These are phyloP conservation scores for Fraxinus excelsior DNA, from an alignment of 257 asterid genomes.

Conservation along the genomic window DNA sequence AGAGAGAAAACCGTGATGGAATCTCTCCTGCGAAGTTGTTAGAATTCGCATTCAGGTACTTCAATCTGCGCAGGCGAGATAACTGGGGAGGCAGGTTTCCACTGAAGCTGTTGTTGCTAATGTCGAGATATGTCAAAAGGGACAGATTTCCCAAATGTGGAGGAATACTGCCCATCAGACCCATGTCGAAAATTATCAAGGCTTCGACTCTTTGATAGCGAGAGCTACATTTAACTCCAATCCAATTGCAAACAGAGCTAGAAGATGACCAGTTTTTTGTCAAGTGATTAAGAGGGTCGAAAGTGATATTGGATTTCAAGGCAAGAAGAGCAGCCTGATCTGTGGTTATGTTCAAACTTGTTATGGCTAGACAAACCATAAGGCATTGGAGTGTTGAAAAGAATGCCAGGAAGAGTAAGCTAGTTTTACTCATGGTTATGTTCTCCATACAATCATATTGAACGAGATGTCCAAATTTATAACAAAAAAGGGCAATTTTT, in stretches of 20 bases:
- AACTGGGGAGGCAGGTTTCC: slow-evolving; percentile 33
- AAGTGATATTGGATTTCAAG: slow-evolving; percentile 21
- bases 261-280: slow-evolving; percentile 32
- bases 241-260: slow-evolving; percentile 33
- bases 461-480: too few relatives aligned
- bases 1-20: slow-evolving; percentile 25
- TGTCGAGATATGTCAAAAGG: too few relatives aligned
- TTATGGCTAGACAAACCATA: slow-evolving; percentile 14
- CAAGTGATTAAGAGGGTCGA: slow-evolving; percentile 13
- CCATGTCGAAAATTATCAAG: too few relatives aligned
- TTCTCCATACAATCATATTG: neutral
- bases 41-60: slow-evolving; percentile 17
- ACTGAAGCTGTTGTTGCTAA: slow-evolving; percentile 22
- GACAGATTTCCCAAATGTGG: too few relatives aligned
- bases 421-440: neutral
- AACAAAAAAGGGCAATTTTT: too few relatives aligned
- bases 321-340: slow-evolving; percentile 37
- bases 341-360: slow-evolving; percentile 23
- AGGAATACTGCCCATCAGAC: too few relatives aligned
- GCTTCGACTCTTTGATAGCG: too few relatives aligned
- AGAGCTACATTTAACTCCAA: slow-evolving; percentile 32
- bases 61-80: slow-evolving; percentile 26
- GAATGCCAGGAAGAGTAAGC: neutral
- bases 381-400: neutral
- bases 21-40: slow-evolving; percentile 29